phyloP scores from a whole-genome alignment of 768 basidiomycete genomes.

The Artomyces pyxidatus region DNA sequence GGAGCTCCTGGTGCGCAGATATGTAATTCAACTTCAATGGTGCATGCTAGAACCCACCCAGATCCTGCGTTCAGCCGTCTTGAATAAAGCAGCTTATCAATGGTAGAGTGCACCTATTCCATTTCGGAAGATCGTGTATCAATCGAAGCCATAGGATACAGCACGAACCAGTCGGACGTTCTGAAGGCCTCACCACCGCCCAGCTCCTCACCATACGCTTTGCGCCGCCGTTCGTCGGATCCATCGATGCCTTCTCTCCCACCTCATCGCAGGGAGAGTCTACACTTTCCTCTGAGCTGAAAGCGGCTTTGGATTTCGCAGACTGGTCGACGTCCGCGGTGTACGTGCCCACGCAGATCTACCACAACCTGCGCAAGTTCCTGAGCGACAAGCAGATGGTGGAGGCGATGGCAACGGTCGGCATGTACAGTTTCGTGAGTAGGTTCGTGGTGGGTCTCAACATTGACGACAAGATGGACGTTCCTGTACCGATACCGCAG shows the following conservation, averaged over 20 bases:
- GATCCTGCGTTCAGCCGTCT: conserved; percentile 21
- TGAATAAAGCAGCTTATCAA: conserved; percentile 22
- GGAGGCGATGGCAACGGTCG: conserved; percentile 24
- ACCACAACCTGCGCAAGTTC: conserved; percentile 19
- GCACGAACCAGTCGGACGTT: conserved; percentile 26
- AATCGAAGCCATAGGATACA: conserved; percentile 19
- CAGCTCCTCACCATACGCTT: conserved; percentile 24
- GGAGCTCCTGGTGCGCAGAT: conserved; percentile 26
- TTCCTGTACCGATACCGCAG: conserved; percentile 23
- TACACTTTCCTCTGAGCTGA: conserved; percentile 20
- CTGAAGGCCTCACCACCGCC: conserved; percentile 23
- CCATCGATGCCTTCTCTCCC: conserved; percentile 2
- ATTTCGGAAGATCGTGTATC: no score
- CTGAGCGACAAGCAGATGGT: conserved; percentile 25
- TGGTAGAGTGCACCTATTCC: conserved; percentile 6
- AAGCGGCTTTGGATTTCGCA: conserved; percentile 23
- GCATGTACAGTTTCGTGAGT: conserved; percentile 24
- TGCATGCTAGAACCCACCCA: neutral
- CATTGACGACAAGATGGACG: conserved; percentile 25
- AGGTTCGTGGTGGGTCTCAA: conserved; percentile 26
- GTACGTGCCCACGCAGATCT: conserved; percentile 23
- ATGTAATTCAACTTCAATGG: neutral
- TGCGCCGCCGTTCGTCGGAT: conserved; percentile 15
- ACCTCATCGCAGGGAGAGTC: neutral
- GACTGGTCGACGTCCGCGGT: conserved; percentile 24